phyloP scores from a whole-genome alignment of 352 stramenopile species.

The Phytophthora lateralis region DNA sequence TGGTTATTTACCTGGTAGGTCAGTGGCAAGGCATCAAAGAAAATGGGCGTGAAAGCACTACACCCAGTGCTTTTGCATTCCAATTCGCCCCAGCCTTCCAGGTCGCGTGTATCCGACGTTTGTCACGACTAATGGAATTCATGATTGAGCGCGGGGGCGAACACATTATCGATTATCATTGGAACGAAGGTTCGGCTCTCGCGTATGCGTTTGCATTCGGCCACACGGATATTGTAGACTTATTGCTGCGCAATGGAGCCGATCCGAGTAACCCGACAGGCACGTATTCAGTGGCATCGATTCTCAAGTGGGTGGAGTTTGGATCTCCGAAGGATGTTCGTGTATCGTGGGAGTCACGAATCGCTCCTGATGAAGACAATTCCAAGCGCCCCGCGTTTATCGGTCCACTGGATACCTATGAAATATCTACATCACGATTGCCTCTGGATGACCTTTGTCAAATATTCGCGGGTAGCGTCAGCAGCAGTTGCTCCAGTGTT shows the following conservation, averaged over 20 bases:
- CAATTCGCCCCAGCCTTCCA: constrained; percentile 73
- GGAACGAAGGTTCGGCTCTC: constrained; percentile 60
- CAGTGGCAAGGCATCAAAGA: constrained; percentile 59
- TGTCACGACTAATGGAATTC: constrained; percentile 44
- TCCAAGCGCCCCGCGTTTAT: constrained; percentile 26
- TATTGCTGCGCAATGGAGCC: constrained; percentile 51
- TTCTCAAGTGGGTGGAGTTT: constrained; percentile 72
- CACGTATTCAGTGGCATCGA: constrained; percentile 51
- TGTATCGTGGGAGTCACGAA: constrained; percentile 21
- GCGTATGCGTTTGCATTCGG: constrained; percentile 74
- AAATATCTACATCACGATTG: constrained; percentile 19
- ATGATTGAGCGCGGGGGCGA: constrained; percentile 65
- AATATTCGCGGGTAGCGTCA: constrained; percentile 19
- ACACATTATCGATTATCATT: constrained; percentile 61
- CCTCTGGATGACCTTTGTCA: constrained; percentile 30
- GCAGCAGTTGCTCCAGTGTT: not conserved
- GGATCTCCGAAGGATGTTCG: constrained; percentile 43
- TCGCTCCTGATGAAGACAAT: not conserved
- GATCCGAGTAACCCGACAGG: constrained; percentile 54
- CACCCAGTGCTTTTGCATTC: constrained; percentile 60
- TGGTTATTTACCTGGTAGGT: constrained; percentile 58
- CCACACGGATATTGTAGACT: constrained; percentile 35
- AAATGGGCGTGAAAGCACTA: constrained; percentile 30
- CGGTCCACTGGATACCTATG: constrained; percentile 38
- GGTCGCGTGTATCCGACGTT: constrained; percentile 60